Evolutionary conservation across 2,329 filamentous ascomycete species (phyloP).

Genomic region (Fusarium subglutinans): DNA sequence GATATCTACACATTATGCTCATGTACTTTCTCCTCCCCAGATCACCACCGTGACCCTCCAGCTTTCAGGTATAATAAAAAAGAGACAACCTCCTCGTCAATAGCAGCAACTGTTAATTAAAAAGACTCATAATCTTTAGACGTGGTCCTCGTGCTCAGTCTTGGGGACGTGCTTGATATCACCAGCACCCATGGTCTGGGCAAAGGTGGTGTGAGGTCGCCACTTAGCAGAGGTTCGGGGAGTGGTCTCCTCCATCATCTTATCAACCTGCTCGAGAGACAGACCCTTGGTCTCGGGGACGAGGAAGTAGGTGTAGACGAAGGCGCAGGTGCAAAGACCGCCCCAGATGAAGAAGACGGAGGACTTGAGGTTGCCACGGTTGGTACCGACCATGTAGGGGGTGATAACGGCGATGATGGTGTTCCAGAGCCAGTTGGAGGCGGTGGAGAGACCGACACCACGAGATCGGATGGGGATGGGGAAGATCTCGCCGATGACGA

Average conservation of each 20-base stretch:
- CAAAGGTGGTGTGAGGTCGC: slow-evolving; percentile 77
- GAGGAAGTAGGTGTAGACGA: slow-evolving; percentile 77
- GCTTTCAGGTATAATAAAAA: slow-evolving; percentile 22
- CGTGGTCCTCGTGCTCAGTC: slow-evolving; percentile 45
- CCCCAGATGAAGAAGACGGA: slow-evolving; percentile 83
- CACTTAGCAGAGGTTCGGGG: slow-evolving; percentile 81
- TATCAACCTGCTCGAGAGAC: slow-evolving; percentile 81
- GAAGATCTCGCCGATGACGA: slow-evolving; percentile 90
- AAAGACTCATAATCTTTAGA: slow-evolving; percentile 35
- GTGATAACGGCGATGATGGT: slow-evolving; percentile 75
- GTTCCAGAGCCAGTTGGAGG: slow-evolving; percentile 74
- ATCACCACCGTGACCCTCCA: not conserved
- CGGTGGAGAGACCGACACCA: slow-evolving; percentile 86
- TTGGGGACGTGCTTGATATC: slow-evolving; percentile 42
- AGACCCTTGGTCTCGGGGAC: slow-evolving; percentile 80
- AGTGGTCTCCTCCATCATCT: slow-evolving; percentile 88
- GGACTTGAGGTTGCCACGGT: slow-evolving; percentile 58
- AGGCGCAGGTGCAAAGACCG: slow-evolving; percentile 67
- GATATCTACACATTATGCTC: slow-evolving; percentile 37
- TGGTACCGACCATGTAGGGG: slow-evolving; percentile 69
- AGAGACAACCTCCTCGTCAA: slow-evolving; percentile 3
- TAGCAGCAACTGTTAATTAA: not conserved
- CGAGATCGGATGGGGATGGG: slow-evolving; percentile 88
- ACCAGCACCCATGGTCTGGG: slow-evolving; percentile 52
- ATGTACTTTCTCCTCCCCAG: slow-evolving; percentile 19